Percentiles rank a stretch among this genome's conserved stretches.
Evolutionary conservation across 1,284 basidiomycete genomes (phyloP).

Genomic region (Papiliotrema nemorosa): DNA sequence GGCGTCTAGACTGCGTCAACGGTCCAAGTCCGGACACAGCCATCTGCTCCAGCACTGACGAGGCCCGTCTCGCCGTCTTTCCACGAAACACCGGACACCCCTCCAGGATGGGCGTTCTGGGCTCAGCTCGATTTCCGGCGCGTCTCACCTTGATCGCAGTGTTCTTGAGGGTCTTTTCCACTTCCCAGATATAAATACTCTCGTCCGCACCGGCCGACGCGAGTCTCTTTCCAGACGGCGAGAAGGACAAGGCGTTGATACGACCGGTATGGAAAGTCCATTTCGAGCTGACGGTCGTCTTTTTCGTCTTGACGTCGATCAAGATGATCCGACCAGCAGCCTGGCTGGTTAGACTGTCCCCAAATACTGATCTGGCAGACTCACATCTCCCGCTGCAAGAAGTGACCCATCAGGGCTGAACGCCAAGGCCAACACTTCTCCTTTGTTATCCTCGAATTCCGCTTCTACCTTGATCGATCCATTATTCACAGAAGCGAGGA

Average conservation of each 20-base stretch:
- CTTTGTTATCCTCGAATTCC: conserved; percentile 67
- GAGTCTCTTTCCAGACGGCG: conserved; percentile 66
- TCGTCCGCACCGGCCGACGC: conserved; percentile 89
- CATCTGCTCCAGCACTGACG: conserved; percentile 78
- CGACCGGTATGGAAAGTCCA: conserved; percentile 89
- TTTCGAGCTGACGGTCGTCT: conserved; percentile 63
- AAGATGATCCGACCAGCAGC: conserved; percentile 44
- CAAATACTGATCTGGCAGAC: conserved; percentile 18
- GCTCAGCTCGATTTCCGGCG: neutral
- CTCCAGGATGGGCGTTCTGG: conserved; percentile 74
- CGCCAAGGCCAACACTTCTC: conserved; percentile 68
- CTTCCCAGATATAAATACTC: conserved; percentile 84
- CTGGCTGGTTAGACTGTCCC: conserved; percentile 7
- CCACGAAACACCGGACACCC: conserved; percentile 79
- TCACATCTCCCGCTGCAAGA: conserved; percentile 76
- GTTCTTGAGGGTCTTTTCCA: conserved; percentile 70
- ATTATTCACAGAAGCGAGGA: conserved; percentile 49
- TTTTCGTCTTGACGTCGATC: conserved; percentile 61
- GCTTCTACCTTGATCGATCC: conserved; percentile 19
- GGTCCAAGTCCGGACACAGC: conserved; percentile 68
- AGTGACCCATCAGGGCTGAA: conserved; percentile 74
- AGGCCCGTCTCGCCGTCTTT: conserved; percentile 57
- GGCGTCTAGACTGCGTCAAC: conserved; percentile 11
- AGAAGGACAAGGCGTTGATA: conserved; percentile 75
- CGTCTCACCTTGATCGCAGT: conserved; percentile 64